Conservation (phyloP, 768 basidiomycete species). For the Lactifluus subvellereus region DNA sequence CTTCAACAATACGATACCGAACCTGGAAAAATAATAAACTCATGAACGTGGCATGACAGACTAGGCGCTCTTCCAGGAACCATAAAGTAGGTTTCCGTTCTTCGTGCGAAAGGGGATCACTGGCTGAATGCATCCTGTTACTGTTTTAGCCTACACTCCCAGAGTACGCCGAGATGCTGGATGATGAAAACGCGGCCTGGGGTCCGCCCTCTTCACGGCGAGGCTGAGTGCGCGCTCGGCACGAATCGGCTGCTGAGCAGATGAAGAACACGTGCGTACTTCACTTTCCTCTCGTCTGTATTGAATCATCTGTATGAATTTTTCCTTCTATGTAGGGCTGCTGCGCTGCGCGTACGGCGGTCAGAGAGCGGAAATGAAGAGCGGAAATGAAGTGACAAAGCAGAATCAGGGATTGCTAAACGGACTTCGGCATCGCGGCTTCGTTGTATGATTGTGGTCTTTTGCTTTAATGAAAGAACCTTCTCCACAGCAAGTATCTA, state of each 20-base stretch:
- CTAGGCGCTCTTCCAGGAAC: not conserved
- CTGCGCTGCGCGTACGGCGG: not conserved
- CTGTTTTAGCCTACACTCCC: not conserved
- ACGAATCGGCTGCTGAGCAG: not conserved
- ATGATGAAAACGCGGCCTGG: slow-evolving; percentile 33
- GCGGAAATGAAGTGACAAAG: not conserved
- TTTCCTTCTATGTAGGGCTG: not conserved
- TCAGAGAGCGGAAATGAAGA: not conserved
- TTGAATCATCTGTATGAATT: not conserved
- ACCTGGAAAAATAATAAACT: not conserved
- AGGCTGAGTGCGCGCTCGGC: slow-evolving; percentile 9
- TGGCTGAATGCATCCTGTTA: not conserved
- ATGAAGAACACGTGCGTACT: not conserved
- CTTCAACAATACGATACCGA: not conserved
- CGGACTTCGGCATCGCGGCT: not conserved
- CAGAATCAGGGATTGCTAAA: not conserved
- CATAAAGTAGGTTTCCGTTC: not conserved
- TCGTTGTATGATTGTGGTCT: not conserved
- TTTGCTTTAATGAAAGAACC: too few relatives aligned
- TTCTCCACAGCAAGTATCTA: too few relatives aligned
- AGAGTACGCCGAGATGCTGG: slow-evolving; percentile 29
- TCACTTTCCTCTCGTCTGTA: not conserved
- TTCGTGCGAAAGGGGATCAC: not conserved
- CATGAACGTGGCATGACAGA: not conserved
- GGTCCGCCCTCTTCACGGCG: slow-evolving; percentile 24